Evolutionary conservation across 148 eudicot species (phyloP).

Genomic region (Heliosperma pusillum): DNA sequence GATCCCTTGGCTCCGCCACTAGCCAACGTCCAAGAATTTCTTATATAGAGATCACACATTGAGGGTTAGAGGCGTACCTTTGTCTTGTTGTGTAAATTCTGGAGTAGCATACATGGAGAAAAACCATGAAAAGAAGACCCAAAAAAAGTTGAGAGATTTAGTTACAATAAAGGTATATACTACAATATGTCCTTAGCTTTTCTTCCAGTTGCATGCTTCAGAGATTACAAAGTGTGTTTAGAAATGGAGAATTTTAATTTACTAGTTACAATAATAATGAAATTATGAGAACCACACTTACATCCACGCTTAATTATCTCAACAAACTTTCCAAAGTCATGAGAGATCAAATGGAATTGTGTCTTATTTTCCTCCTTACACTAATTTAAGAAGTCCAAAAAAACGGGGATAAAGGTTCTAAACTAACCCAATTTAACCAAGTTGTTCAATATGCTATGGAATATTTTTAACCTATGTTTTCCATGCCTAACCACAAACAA

Average conservation of each 20-base stretch:
- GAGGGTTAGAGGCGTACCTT: conserved; percentile 3
- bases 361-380: not conserved
- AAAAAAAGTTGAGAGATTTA: not conserved
- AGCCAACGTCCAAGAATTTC: not conserved
- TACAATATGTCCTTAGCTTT: not conserved
- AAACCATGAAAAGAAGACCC: not conserved
- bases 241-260: conserved; percentile 1
- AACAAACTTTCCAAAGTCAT: conserved; percentile 13
- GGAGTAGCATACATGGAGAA: conserved; percentile 3
- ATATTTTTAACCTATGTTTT: too few relatives aligned
- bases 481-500: too few relatives aligned
- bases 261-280: not conserved
- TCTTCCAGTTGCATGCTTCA: not conserved
- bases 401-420: too few relatives aligned
- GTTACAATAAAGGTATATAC: not conserved
- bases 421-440: too few relatives aligned
- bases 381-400: too few relatives aligned
- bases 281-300: conserved; percentile 5
- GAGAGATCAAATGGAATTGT: too few relatives aligned
- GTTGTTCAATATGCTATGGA: too few relatives aligned
- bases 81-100: not conserved
- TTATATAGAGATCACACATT: not conserved
- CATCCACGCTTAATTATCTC: conserved; percentile 12
- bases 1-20: too few relatives aligned
- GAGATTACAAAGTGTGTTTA: not conserved